These are phyloP conservation scores for Ogataea angusta DNA, from an alignment of 805 yeast species.

Conservation along the genomic window DNA sequence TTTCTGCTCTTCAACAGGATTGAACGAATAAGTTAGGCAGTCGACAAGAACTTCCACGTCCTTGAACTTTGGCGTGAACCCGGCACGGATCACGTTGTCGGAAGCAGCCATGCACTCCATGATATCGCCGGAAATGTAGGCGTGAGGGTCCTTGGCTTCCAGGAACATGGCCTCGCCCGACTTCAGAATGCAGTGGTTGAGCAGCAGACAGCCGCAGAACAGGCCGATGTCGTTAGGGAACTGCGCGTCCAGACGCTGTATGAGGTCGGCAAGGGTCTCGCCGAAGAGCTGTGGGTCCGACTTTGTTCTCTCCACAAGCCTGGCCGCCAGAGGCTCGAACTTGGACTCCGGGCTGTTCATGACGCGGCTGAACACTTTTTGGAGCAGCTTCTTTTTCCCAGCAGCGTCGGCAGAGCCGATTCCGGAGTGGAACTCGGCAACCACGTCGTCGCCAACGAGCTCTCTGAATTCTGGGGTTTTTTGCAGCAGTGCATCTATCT, in stretches of 20 bases:
- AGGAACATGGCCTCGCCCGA: slow-evolving; percentile 96
- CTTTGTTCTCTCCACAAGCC: slow-evolving; percentile 63
- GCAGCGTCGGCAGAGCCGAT: slow-evolving; percentile 49
- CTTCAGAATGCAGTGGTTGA: slow-evolving; percentile 78
- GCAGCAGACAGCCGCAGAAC: slow-evolving; percentile 90
- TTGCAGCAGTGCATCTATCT: slow-evolving; percentile 65
- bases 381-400: slow-evolving; percentile 62
- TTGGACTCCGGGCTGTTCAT: slow-evolving; percentile 75
- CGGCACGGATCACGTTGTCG: slow-evolving; percentile 97
- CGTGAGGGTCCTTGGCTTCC: slow-evolving; percentile 97
- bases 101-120: slow-evolving; percentile 99
- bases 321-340: slow-evolving; percentile 55
- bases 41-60: slow-evolving; percentile 87
- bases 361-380: slow-evolving; percentile 71
- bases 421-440: slow-evolving; percentile 49
- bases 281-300: slow-evolving; percentile 57
- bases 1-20: slow-evolving; percentile 89
- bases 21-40: slow-evolving; percentile 87
- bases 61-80: slow-evolving; percentile 98
- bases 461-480: slow-evolving; percentile 73
- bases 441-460: slow-evolving; percentile 62
- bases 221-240: slow-evolving; percentile 93
- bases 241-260: slow-evolving; percentile 76
- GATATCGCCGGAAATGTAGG: slow-evolving; percentile 94
- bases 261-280: slow-evolving; percentile 62